Base-by-base conservation (phyloP, 495 filamentous ascomycete genomes). In the Lasiosphaeriaceae sp. region DNA sequence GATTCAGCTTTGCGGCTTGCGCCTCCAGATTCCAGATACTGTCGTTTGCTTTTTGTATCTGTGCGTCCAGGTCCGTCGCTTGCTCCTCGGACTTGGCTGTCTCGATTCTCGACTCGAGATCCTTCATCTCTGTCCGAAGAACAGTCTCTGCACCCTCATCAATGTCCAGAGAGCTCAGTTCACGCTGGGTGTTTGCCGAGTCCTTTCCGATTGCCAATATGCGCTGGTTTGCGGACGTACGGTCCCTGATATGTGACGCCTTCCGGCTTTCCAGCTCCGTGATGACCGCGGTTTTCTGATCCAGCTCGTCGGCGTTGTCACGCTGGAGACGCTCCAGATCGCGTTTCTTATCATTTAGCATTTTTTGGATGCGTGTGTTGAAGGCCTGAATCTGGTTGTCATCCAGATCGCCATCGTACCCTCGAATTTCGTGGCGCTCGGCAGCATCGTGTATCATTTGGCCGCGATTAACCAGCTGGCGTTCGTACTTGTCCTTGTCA, bases 401-500 rank as follows among this genome's bases (percentile, higher is more conserved):
- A 50, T 87, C 85, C 50, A 96, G 71, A 39, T 91, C 83, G 11
- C 81, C 81, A 52, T 96, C 90, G 63, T 90, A 93, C 0, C 92
- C 92, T 20, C 88, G 85, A 54, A 97, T 87, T 55, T 83, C 86
- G 67, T 97, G 90, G n/a, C 74, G 76, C 24, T 85, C 80, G 17
- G 92, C 88, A 44, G 88, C 82, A 11, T 95, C 86, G 59, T 83
- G 89, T 56, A 97, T 85, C 69, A 95, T 80, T 1, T 74, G 75
- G 56, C 86, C 79, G 23, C 93, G 86, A 22, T 80, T 71, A 58
- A 80, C 74, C 5, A 96, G 64, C 50, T 96, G 88, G 11, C 84
- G 83, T 66, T 96, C 90, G 63, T 93, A 91, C 58, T 87, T 88
- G 63, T 86, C 85, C 69, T 92, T 90, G 67, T 96, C 85, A 8